Percentiles rank a stretch among this genome's conserved stretches.
phyloP scores from a whole-genome alignment of 805 yeast species.

The Candida methanosorbosa region DNA sequence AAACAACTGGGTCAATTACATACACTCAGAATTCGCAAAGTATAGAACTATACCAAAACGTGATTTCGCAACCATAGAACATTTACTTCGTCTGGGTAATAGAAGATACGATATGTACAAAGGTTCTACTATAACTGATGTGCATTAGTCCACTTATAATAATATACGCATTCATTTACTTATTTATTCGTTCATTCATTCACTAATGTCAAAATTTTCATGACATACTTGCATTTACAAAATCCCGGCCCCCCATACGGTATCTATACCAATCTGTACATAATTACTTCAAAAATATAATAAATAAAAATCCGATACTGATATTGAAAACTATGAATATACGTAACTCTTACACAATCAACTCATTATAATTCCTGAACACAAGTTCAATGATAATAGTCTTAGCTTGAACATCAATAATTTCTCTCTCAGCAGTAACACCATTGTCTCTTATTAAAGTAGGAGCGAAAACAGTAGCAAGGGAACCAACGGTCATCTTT shows the following conservation, averaged over 20 bases:
- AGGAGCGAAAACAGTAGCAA: slow-evolving; percentile 93
- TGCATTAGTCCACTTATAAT: slow-evolving; percentile 21
- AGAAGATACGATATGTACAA: slow-evolving; percentile 66
- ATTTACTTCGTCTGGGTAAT: slow-evolving; percentile 68
- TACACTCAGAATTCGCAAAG: slow-evolving; percentile 51
- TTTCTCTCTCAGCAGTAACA: slow-evolving; percentile 68
- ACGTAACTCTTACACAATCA: slow-evolving; percentile 9
- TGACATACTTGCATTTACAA: too few species aligned
- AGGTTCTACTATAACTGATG: slow-evolving; percentile 63
- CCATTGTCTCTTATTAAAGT: slow-evolving; percentile 65
- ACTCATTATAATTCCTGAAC: slow-evolving; percentile 35
- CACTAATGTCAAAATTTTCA: too few species aligned
- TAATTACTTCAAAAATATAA: slow-evolving; percentile 6
- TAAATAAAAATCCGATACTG: too few species aligned
- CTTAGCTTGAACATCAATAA: slow-evolving; percentile 74
- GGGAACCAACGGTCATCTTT: slow-evolving; percentile 75
- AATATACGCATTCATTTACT: not conserved
- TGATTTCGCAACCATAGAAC: slow-evolving; percentile 81
- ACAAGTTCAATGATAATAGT: slow-evolving; percentile 73
- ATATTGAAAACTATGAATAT: too few species aligned
- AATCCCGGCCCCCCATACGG: too few species aligned
- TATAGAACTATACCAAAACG: slow-evolving; percentile 53
- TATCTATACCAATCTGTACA: too few species aligned
- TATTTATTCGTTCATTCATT: not conserved
- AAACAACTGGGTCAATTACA: slow-evolving; percentile 22